Evolutionary conservation across 495 filamentous ascomycete species (phyloP).

Genomic region (Aspergillus indologenus): DNA sequence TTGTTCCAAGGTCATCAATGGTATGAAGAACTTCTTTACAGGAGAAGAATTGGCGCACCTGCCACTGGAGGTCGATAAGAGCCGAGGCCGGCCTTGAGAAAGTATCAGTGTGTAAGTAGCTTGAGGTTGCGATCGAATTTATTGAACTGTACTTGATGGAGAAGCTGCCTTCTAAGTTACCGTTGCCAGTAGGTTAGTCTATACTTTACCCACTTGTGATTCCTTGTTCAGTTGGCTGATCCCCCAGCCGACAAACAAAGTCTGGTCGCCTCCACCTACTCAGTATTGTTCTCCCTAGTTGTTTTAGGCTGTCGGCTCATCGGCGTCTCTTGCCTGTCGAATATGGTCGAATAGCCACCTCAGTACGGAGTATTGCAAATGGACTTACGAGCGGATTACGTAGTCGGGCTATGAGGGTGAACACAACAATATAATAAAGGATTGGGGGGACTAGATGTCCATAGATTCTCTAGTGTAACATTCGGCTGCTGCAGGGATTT

Average conservation of each 20-base stretch:
- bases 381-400: too few species aligned
- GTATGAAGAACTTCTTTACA: too few species aligned
- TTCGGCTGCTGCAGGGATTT: not conserved
- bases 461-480: not conserved
- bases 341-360: conserved; percentile 2
- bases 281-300: conserved; percentile 1
- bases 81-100: too few species aligned
- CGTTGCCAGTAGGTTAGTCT: not conserved
- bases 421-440: too few species aligned
- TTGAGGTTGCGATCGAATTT: too few species aligned
- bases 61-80: too few species aligned
- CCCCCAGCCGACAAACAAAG: conserved; percentile 10
- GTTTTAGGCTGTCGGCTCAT: conserved; percentile 17
- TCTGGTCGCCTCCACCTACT: not conserved
- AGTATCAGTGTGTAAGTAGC: too few species aligned
- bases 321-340: conserved; percentile 16
- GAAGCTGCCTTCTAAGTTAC: not conserved
- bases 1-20: too few species aligned
- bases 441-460: not conserved
- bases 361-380: not conserved
- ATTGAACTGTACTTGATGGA: too few species aligned
- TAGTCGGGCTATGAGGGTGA: too few species aligned
- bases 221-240: conserved; percentile 4
- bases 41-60: too few species aligned
- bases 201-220: not conserved